Percentiles rank a stretch among this genome's conserved stretches.
phyloP scores from a whole-genome alignment of 2,329 filamentous ascomycete species.

The Septoria linicola region DNA sequence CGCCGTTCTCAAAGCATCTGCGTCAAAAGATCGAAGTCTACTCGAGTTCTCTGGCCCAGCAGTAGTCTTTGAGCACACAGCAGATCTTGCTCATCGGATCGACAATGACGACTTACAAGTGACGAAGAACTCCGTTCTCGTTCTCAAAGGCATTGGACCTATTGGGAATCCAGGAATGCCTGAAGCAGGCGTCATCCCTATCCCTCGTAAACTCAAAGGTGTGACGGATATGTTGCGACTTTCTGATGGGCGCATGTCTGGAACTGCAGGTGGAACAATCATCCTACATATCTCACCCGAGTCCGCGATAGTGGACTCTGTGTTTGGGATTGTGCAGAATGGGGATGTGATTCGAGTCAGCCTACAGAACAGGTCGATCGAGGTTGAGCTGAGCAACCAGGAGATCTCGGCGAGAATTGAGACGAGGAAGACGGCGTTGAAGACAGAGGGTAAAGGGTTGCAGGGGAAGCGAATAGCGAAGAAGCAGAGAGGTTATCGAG shows the following conservation, averaged over 20 bases:
- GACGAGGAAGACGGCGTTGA: constrained; percentile 31
- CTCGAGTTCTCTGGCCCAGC: constrained; percentile 48
- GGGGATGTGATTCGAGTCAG: constrained; percentile 52
- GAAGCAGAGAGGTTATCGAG: constrained; percentile 56
- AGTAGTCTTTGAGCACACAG: constrained; percentile 51
- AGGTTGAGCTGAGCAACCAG: constrained; percentile 44
- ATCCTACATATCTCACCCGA: constrained; percentile 56
- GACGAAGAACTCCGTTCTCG: constrained; percentile 47
- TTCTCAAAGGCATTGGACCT: constrained; percentile 52
- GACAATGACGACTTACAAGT: constrained; percentile 49
- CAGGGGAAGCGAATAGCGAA: constrained; percentile 32
- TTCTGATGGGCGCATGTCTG: constrained; percentile 56
- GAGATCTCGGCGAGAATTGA: constrained; percentile 44
- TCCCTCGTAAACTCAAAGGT: constrained; percentile 52
- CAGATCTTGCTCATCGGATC: constrained; percentile 48
- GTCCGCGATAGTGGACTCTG: constrained; percentile 47
- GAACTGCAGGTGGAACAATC: constrained; percentile 57
- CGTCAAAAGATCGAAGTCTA: constrained; percentile 49
- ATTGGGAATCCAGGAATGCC: constrained; percentile 56
- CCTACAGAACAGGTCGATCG: constrained; percentile 44
- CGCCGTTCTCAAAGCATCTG: constrained; percentile 53
- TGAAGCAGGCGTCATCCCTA: constrained; percentile 53
- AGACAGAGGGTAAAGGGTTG: constrained; percentile 23
- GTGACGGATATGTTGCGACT: constrained; percentile 56
- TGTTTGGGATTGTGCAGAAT: constrained; percentile 50